These are phyloP conservation scores for Aureobasidium sp. DNA, from an alignment of 2,329 filamentous ascomycete species.

Conservation along the genomic window DNA sequence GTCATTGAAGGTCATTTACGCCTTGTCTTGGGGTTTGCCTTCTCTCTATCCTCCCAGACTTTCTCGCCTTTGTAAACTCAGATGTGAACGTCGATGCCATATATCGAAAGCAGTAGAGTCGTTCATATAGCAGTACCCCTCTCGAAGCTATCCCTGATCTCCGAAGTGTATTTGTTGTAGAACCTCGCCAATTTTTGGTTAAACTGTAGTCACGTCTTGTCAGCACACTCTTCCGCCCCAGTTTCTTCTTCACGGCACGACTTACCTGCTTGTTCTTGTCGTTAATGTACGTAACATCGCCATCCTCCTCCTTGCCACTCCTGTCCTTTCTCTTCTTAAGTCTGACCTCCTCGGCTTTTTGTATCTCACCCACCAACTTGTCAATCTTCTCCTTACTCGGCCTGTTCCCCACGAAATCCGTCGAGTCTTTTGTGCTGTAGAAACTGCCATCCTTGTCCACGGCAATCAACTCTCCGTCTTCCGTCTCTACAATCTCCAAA, in stretches of 20 bases:
- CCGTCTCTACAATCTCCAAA: slow-evolving; percentile 90
- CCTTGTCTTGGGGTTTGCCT: too few species aligned
- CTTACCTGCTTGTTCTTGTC: slow-evolving; percentile 78
- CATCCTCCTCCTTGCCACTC: slow-evolving; percentile 67
- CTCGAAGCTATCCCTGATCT: slow-evolving; percentile 96
- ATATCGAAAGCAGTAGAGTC: background rate
- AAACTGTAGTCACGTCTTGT: slow-evolving; percentile 52
- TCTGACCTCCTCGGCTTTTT: slow-evolving; percentile 77
- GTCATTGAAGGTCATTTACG: too few species aligned
- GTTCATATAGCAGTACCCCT: slow-evolving; percentile 84
- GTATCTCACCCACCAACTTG: slow-evolving; percentile 73
- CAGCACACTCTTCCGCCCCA: background rate
- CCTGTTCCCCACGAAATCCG: slow-evolving; percentile 72
- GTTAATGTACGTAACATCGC: slow-evolving; percentile 97
- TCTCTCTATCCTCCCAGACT: too few species aligned
- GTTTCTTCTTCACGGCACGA: background rate
- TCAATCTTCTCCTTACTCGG: slow-evolving; percentile 83
- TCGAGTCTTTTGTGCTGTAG: slow-evolving; percentile 79
- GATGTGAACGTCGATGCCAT: too few species aligned
- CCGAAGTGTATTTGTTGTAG: slow-evolving; percentile 97
- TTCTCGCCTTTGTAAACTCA: too few species aligned
- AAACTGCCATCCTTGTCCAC: slow-evolving; percentile 86
- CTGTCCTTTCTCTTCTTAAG: slow-evolving; percentile 80
- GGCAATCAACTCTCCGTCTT: slow-evolving; percentile 86
- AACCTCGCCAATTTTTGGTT: slow-evolving; percentile 94